Percentiles rank a stretch among this genome's conserved stretches.
Evolutionary conservation across 495 filamentous ascomycete species (phyloP).

Genomic region (Apodospora peruviana): DNA sequence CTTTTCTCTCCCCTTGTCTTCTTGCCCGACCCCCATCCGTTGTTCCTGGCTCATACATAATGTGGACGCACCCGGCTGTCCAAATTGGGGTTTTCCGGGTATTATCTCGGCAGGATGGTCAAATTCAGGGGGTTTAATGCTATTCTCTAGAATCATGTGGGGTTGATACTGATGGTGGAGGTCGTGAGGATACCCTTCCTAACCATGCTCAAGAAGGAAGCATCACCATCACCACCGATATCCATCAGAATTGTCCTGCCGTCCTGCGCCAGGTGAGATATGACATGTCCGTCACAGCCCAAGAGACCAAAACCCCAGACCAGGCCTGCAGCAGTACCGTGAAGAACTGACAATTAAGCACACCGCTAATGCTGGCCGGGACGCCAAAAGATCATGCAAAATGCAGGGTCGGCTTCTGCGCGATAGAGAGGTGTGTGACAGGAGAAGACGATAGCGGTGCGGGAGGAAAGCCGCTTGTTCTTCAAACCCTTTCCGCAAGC

Average conservation of each 20-base stretch:
- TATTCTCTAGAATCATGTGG: not conserved
- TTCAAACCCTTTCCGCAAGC: not conserved
- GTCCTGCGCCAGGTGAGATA: not conserved
- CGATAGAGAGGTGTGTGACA: not conserved
- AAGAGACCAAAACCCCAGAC: no score
- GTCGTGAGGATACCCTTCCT: not conserved
- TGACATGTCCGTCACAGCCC: not conserved
- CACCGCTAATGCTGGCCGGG: not conserved
- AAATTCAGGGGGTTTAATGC: not conserved
- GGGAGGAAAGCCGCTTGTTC: not conserved
- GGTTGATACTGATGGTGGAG: not conserved
- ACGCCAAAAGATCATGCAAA: not conserved
- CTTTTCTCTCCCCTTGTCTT: not conserved
- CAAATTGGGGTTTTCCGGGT: constrained; percentile 6
- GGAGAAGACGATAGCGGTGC: not conserved
- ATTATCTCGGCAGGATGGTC: constrained; percentile 2
- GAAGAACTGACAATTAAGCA: not conserved
- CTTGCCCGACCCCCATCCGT: not conserved
- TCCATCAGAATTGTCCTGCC: not conserved
- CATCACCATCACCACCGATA: not conserved
- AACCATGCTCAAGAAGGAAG: not conserved
- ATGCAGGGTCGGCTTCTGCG: constrained; percentile 1
- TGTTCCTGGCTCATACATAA: not conserved
- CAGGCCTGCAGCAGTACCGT: no score
- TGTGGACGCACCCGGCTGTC: not conserved